phyloP scores from a whole-genome alignment of 345 rosid species.

The Melaleuca quinquenervia region DNA sequence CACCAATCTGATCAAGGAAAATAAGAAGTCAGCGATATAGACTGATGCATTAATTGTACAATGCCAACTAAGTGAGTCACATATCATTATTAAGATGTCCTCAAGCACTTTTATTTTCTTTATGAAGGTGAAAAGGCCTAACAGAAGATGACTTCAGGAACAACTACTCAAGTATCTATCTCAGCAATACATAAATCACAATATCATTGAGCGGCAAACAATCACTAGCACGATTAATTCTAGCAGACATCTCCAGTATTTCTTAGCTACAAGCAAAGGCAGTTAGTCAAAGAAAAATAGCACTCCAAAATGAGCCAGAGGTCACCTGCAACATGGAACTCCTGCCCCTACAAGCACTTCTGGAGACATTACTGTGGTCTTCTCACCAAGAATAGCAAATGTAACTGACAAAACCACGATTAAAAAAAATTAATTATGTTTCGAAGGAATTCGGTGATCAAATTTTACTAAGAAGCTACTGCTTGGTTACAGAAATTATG shows the following conservation, averaged over 20 bases:
- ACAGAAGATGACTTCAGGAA: background rate
- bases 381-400: constrained; percentile 85
- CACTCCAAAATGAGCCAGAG: constrained; percentile 1
- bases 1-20: constrained; percentile 47
- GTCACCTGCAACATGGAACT: constrained; percentile 96
- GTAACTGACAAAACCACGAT: constrained; percentile 36
- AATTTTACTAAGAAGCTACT: background rate
- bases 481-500: background rate
- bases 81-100: background rate
- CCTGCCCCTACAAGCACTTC: constrained; percentile 88
- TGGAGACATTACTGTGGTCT: constrained; percentile 96
- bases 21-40: background rate
- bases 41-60: background rate
- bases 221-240: background rate
- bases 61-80: background rate
- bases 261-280: background rate
- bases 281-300: background rate
- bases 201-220: background rate
- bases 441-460: background rate
- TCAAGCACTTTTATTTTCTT: background rate
- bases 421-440: background rate
- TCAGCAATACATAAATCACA: background rate
- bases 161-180: background rate
- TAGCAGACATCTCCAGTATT: background rate
- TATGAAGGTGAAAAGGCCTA: background rate